Conservation (phyloP, 176 grass and related monocot species). For the Zizania latifolia region DNA sequence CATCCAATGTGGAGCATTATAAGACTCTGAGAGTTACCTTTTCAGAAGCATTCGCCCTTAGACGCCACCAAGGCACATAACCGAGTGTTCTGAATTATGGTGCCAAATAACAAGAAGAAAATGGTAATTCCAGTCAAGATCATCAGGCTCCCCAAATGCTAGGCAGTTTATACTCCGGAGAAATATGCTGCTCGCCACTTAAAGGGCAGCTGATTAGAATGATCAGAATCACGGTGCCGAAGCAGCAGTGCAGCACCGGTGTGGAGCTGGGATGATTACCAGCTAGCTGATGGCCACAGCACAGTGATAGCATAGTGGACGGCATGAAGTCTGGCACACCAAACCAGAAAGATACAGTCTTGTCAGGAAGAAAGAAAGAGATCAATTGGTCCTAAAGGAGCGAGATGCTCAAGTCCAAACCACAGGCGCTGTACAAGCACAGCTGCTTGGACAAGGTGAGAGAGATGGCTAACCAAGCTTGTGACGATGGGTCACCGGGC, state of each 20-base stretch:
- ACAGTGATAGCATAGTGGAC: constrained; percentile 20
- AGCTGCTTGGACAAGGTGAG: constrained; percentile 2
- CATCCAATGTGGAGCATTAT: constrained; percentile 24
- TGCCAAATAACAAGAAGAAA: not conserved
- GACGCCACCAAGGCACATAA: not conserved
- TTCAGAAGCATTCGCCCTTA: not conserved
- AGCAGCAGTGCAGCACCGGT: not conserved
- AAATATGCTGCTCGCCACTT: constrained; percentile 38
- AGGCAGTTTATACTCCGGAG: constrained; percentile 6
- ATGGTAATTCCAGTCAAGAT: constrained; percentile 13
- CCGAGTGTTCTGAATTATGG: not conserved
- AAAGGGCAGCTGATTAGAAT: constrained; percentile 24
- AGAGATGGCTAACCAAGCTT: not conserved
- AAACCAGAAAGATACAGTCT: constrained; percentile 13
- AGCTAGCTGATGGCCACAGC: constrained; percentile 19
- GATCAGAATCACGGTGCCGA: not conserved
- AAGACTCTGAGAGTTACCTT: not conserved
- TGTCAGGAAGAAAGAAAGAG: constrained; percentile 6
- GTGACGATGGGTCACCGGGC: not conserved
- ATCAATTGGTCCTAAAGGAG: not conserved
- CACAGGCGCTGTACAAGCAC: not conserved
- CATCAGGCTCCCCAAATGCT: constrained; percentile 20
- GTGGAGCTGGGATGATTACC: not conserved
- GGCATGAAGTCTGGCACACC: constrained; percentile 22
- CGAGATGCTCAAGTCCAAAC: constrained; percentile 12